These are phyloP conservation scores for Ottelia alismoides DNA, from an alignment of 106 monocot species.

Conservation along the genomic window DNA sequence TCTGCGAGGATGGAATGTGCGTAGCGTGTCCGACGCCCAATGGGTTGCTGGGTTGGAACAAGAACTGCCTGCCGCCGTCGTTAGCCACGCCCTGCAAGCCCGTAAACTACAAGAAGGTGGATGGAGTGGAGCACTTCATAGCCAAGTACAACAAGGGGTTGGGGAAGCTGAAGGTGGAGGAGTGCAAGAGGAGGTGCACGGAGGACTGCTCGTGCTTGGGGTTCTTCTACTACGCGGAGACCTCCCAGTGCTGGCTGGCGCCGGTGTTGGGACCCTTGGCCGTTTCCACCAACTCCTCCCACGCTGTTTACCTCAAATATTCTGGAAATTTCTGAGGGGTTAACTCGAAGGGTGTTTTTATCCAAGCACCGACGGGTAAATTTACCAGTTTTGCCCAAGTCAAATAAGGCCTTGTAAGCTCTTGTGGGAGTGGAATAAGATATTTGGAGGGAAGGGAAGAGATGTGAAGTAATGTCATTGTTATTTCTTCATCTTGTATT, in stretches of 20 bases:
- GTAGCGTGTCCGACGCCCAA: constrained; percentile 24
- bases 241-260: constrained; percentile 30
- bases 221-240: constrained; percentile 31
- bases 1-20: constrained; percentile 37
- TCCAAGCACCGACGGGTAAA: no score
- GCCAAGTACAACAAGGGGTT: constrained; percentile 8
- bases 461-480: no score
- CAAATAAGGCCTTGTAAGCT: no score
- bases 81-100: background rate
- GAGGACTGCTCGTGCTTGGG: constrained; percentile 27
- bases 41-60: constrained; percentile 26
- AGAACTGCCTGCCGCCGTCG: constrained; percentile 7
- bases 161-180: constrained; percentile 13
- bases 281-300: constrained; percentile 14
- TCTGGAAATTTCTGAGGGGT: no score
- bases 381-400: no score
- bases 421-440: no score
- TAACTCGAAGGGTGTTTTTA: no score
- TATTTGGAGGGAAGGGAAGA: no score
- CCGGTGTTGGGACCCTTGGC: constrained; percentile 22
- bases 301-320: constrained; percentile 35
- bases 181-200: constrained; percentile 32
- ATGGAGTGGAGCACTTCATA: constrained; percentile 31
- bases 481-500: no score
- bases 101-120: constrained; percentile 21